Conservation (phyloP, 345 rosid genomes). For the Aquilaria malaccensis region DNA sequence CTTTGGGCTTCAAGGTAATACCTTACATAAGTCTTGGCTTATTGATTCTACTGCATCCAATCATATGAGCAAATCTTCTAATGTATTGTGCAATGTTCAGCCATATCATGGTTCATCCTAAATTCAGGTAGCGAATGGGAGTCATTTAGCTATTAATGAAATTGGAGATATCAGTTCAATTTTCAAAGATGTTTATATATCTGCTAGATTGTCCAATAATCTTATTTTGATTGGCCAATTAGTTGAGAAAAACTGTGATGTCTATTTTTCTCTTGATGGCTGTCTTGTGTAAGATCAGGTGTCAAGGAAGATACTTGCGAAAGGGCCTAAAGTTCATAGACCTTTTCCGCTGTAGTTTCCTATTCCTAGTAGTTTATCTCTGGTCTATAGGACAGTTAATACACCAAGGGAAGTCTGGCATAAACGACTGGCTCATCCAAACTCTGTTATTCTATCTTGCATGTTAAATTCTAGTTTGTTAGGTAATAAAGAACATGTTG, state of each 20-base stretch:
- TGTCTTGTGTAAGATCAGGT: constrained; percentile 4
- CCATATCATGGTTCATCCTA: background rate
- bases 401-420: background rate
- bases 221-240: too few species aligned
- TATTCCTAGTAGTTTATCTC: background rate
- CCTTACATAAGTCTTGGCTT: background rate
- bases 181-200: background rate
- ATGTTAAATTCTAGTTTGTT: background rate
- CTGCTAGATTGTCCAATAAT: background rate
- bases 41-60: background rate
- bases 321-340: constrained; percentile 5
- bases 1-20: background rate
- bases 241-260: too few species aligned
- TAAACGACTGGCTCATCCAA: background rate
- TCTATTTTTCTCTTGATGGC: too few species aligned
- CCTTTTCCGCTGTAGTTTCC: too few species aligned
- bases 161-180: background rate
- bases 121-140: background rate
- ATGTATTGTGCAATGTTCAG: background rate
- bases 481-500: background rate
- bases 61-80: background rate
- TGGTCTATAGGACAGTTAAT: background rate
- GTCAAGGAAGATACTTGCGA: background rate
- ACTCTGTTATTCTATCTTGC: too few species aligned
- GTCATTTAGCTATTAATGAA: background rate